phyloP scores from a whole-genome alignment of 2,329 filamentous ascomycete species.

The Aaosphaeria arxii region DNA sequence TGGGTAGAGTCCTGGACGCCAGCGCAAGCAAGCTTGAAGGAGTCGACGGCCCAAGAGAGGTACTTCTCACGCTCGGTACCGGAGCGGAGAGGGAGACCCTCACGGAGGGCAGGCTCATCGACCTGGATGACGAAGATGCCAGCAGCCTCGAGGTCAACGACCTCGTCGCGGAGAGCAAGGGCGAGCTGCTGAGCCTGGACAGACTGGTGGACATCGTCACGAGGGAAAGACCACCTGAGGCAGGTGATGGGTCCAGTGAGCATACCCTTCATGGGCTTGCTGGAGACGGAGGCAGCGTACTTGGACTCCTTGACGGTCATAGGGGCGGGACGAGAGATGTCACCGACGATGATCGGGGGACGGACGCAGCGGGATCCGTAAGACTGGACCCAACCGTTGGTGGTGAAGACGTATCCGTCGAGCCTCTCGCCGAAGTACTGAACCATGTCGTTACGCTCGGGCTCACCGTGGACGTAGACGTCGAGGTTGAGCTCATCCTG shows the following conservation, averaged over 20 bases:
- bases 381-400: slow-evolving; percentile 96
- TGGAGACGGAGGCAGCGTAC: slow-evolving; percentile 92
- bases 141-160: slow-evolving; percentile 94
- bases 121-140: slow-evolving; percentile 98
- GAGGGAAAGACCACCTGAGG: slow-evolving; percentile 98
- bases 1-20: slow-evolving; percentile 94
- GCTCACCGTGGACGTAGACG: slow-evolving; percentile 97
- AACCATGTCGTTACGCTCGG: slow-evolving; percentile 99
- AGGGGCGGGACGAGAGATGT: slow-evolving; percentile 91
- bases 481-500: slow-evolving; percentile 98
- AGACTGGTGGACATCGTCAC: slow-evolving; percentile 98
- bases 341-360: slow-evolving; percentile 96
- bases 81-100: slow-evolving; percentile 94
- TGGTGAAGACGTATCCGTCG: slow-evolving; percentile 97
- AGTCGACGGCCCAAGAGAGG: slow-evolving; percentile 95
- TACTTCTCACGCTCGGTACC: slow-evolving; percentile 96
- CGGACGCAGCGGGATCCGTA: slow-evolving; percentile 98
- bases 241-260: slow-evolving; percentile 98
- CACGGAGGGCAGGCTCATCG: slow-evolving; percentile 97
- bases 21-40: slow-evolving; percentile 92
- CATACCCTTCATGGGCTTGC: slow-evolving; percentile 99
- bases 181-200: slow-evolving; percentile 98
- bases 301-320: slow-evolving; percentile 99
- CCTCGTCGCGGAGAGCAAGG: slow-evolving; percentile 96
- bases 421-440: slow-evolving; percentile 99